phyloP scores from a whole-genome alignment of 2,329 filamentous ascomycete genomes.

The Macrophomina tecta region DNA sequence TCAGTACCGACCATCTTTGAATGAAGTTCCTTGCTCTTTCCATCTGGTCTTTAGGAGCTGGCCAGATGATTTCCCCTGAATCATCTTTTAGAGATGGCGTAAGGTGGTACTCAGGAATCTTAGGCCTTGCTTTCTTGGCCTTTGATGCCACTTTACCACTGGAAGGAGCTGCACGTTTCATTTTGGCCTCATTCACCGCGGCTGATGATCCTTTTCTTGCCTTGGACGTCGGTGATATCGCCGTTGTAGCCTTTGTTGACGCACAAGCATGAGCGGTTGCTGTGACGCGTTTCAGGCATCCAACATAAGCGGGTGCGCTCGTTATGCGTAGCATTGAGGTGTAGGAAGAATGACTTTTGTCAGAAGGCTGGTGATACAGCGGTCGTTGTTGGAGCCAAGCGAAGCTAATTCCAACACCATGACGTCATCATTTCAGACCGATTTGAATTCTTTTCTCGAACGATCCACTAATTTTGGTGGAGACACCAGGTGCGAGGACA shows the following conservation, averaged over 20 bases:
- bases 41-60: slow-evolving; percentile 63
- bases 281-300: neutral
- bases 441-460: no score
- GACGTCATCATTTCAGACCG: neutral
- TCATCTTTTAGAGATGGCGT: slow-evolving; percentile 19
- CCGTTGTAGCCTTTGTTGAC: neutral
- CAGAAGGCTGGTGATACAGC: neutral
- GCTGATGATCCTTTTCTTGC: neutral
- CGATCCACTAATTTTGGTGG: no score
- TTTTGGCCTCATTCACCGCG: neutral
- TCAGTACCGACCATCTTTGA: slow-evolving; percentile 57
- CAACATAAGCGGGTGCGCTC: neutral
- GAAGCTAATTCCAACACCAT: neutral
- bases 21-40: slow-evolving; percentile 63
- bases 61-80: slow-evolving; percentile 54
- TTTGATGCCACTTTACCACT: slow-evolving; percentile 4
- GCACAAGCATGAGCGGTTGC: neutral
- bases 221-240: neutral
- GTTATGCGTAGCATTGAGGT: neutral
- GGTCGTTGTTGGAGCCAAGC: neutral
- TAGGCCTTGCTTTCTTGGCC: slow-evolving; percentile 20
- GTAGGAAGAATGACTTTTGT: no score
- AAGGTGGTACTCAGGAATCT: slow-evolving; percentile 24
- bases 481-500: no score
- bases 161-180: slow-evolving; percentile 17